Evolutionary conservation across 116 monocot species (phyloP), one percentile per base, ranked within the genome.

Genomic region (Dioscorea cayenensis): DNA sequence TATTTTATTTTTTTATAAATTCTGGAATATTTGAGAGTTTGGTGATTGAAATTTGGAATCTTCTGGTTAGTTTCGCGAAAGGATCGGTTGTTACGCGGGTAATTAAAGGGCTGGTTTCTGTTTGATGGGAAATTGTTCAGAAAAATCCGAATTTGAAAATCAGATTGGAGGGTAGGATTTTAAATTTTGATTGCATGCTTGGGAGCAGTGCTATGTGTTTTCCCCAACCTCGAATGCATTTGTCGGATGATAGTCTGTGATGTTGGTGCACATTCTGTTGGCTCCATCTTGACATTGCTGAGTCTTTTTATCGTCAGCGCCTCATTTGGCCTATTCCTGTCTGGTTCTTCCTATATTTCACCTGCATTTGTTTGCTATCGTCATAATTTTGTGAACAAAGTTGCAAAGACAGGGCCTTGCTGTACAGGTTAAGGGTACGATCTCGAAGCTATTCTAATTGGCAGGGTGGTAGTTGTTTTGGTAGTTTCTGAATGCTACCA

Each of bases 401-500:
- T 16, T 5, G 5, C 55, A 55, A 55, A 55, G 14, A 55, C 68
- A 69, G 52, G 29, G 36, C 63, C 19, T 62, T 29, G 64, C 68
- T 76, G 43, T 67, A 69, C 71, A 58, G 63, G 64, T 70, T 36
- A 71, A 72, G 48, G 55, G 23, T 27, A 11, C 23, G 1, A 23
- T 27, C 21, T 32, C 22, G 37, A 66, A 73, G 14, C 68, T 35
- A 23, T 66, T 82, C 63, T 75, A 75, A 16, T 72, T 74, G 7
- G 81, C 72, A 14, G 80, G 76, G 23, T 75, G 78, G 48, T 63
- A 70, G n/a, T 69, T 79, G 49, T 75, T 72, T 48, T 68, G 81
- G 63, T 78, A 72, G 60, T 76, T 79, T 61, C 58, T 85, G 86
- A 85, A 85, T 86, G 91, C 83, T 32, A 84, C 50, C 70, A 60